Evolutionary conservation across 2,329 filamentous ascomycete species (phyloP).

Genomic region (Chaetomiaceae sp.): DNA sequence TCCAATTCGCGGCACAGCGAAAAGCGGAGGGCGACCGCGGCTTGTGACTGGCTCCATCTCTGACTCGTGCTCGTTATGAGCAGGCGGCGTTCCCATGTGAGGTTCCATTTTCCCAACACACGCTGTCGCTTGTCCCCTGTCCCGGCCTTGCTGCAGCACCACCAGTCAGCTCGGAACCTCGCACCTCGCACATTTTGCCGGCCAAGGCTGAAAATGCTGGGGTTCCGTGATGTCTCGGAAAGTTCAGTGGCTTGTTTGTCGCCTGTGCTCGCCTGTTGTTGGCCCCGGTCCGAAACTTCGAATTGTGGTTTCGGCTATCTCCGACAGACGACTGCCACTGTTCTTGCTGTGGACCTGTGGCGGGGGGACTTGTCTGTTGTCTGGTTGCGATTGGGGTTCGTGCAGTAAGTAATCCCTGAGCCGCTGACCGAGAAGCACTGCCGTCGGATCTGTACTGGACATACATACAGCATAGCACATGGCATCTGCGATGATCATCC

Average conservation of each 20-base stretch:
- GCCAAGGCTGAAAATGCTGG: neutral
- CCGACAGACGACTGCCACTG: neutral
- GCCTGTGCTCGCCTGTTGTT: neutral
- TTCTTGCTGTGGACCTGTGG: slow-evolving; percentile 1
- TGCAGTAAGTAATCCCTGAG: neutral
- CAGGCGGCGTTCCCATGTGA: neutral
- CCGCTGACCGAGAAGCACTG: too few relatives aligned
- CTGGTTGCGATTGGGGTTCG: neutral
- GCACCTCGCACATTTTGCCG: neutral
- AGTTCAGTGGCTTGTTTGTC: neutral
- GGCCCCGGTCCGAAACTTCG: neutral
- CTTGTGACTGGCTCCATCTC: slow-evolving; percentile 11
- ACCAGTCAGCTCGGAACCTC: neutral
- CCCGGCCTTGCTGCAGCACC: too few relatives aligned
- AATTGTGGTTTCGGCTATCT: neutral
- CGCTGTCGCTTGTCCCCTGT: too few relatives aligned
- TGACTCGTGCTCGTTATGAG: slow-evolving; percentile 18
- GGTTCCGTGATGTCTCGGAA: slow-evolving; percentile 4
- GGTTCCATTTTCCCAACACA: too few relatives aligned
- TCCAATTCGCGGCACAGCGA: slow-evolving; percentile 3
- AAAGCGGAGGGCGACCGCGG: neutral
- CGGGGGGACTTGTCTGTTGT: neutral
- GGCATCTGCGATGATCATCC: too few relatives aligned
- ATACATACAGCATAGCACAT: too few relatives aligned
- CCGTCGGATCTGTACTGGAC: too few relatives aligned